A percentile compares a stretch with the other conserved stretches of the same genome.
Conservation (phyloP, 129 eudicot genomes). For the Centrapalus pauciflorus region DNA sequence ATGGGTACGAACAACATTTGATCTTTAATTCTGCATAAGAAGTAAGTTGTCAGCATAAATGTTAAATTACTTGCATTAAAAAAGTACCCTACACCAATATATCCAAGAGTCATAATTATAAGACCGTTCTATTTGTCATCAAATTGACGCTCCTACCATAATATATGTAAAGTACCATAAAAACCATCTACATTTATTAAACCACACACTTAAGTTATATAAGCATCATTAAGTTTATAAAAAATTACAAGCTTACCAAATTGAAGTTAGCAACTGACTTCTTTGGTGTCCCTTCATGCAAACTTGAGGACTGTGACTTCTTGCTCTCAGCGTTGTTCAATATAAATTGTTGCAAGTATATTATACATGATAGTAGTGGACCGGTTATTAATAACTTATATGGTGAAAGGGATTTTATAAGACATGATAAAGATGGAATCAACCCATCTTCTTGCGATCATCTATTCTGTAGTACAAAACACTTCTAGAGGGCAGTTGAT, state of each 20-base stretch:
- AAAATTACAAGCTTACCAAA: slow-evolving; percentile 39
- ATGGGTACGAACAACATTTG: too few species aligned
- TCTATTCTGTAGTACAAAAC: slow-evolving; percentile 83
- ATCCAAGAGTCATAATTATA: too few species aligned
- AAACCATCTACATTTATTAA: slow-evolving; percentile 59
- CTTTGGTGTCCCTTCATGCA: slow-evolving; percentile 46
- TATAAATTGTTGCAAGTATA: slow-evolving; percentile 65
- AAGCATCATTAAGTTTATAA: slow-evolving; percentile 1
- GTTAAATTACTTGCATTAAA: too few species aligned
- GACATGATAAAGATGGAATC: slow-evolving; percentile 7
- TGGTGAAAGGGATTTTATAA: neutral
- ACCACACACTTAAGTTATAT: neutral
- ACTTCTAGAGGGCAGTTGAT: slow-evolving; percentile 77
- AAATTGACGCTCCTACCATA: too few species aligned
- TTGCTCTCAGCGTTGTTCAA: slow-evolving; percentile 59
- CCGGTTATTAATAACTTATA: neutral
- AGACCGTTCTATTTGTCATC: too few species aligned
- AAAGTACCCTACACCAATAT: too few species aligned
- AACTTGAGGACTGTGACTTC: slow-evolving; percentile 54
- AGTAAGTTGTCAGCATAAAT: too few species aligned
- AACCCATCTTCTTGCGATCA: slow-evolving; percentile 87
- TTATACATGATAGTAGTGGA: neutral
- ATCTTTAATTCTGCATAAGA: too few species aligned
- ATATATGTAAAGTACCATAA: too few species aligned
- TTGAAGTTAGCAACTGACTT: slow-evolving; percentile 68